Evolutionary conservation across 1,139 yeast genomes (phyloP).

Genomic region (Debaryomyces psychrophilus): DNA sequence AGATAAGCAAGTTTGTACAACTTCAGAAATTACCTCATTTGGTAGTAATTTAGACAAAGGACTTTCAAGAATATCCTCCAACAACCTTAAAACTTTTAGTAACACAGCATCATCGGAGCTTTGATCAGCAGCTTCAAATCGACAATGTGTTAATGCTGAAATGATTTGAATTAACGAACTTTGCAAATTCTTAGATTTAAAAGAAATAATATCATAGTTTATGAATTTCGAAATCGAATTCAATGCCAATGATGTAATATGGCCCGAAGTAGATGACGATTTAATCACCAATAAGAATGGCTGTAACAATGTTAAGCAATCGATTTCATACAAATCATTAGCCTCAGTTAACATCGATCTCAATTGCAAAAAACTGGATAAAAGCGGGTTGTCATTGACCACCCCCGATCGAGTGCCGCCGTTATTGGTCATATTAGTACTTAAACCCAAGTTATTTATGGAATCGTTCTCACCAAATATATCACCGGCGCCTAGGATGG

Average conservation of each 20-base stretch:
- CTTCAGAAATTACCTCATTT: slow-evolving; percentile 85
- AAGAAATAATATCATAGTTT: slow-evolving; percentile 58
- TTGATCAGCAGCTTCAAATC: slow-evolving; percentile 95
- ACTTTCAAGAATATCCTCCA: slow-evolving; percentile 72
- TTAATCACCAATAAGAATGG: slow-evolving; percentile 89
- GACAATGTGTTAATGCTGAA: slow-evolving; percentile 86
- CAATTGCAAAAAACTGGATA: slow-evolving; percentile 80
- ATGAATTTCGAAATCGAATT: slow-evolving; percentile 74
- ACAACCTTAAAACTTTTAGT: slow-evolving; percentile 73
- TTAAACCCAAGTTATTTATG: slow-evolving; percentile 31
- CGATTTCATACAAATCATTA: slow-evolving; percentile 57
- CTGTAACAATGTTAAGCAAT: slow-evolving; percentile 73
- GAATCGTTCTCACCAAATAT: slow-evolving; percentile 45
- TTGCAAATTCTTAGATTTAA: slow-evolving; percentile 48
- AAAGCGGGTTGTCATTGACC: slow-evolving; percentile 59
- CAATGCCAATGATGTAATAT: slow-evolving; percentile 81
- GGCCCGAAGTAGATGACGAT: slow-evolving; percentile 83
- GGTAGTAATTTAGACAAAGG: slow-evolving; percentile 65
- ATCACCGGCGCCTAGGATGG: slow-evolving; percentile 69
- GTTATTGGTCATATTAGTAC: slow-evolving; percentile 22
- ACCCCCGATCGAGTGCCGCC: slow-evolving; percentile 18
- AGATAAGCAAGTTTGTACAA: slow-evolving; percentile 87
- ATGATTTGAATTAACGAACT: slow-evolving; percentile 61
- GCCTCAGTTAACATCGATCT: slow-evolving; percentile 69
- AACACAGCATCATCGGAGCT: slow-evolving; percentile 90